phyloP scores from a whole-genome alignment of 192 early-diverging fungal genomes.

The Backusella liffmaniae region DNA sequence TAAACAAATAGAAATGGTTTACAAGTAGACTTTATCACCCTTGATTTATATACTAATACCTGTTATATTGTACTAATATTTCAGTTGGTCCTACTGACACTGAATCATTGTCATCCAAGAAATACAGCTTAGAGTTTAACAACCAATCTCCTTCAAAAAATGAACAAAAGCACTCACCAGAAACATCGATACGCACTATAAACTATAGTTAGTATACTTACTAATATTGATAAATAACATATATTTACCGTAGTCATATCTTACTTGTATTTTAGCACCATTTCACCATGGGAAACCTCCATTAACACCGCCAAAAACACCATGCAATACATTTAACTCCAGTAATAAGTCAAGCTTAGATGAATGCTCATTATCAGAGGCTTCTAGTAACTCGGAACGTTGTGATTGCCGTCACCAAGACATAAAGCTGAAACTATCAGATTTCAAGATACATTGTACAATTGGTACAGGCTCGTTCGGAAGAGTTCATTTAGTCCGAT shows the following conservation, averaged over 20 bases:
- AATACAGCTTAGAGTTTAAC: background rate
- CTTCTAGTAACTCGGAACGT: background rate
- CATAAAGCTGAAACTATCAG: background rate
- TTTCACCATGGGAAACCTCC: slow-evolving; percentile 4
- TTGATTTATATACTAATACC: background rate
- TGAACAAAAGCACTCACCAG: background rate
- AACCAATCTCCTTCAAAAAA: background rate
- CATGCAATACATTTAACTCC: background rate
- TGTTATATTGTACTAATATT: background rate
- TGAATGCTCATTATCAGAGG: background rate
- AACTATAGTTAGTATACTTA: slow-evolving; percentile 1
- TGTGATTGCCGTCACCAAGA: background rate
- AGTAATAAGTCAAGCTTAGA: background rate
- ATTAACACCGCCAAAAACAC: background rate
- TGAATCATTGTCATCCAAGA: background rate
- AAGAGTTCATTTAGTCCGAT: slow-evolving; percentile 86
- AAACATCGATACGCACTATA: background rate
- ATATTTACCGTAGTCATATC: background rate
- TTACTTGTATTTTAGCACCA: background rate
- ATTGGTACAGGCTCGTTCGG: slow-evolving; percentile 96
- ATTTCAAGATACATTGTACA: slow-evolving; percentile 10
- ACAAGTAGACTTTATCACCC: background rate
- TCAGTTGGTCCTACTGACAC: slow-evolving; percentile 5
- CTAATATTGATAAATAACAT: background rate
- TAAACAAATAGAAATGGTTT: background rate